These are phyloP conservation scores for Rhizoclosmatium sp. DNA, from an alignment of 192 early-diverging fungal genomes.

Conservation along the genomic window DNA sequence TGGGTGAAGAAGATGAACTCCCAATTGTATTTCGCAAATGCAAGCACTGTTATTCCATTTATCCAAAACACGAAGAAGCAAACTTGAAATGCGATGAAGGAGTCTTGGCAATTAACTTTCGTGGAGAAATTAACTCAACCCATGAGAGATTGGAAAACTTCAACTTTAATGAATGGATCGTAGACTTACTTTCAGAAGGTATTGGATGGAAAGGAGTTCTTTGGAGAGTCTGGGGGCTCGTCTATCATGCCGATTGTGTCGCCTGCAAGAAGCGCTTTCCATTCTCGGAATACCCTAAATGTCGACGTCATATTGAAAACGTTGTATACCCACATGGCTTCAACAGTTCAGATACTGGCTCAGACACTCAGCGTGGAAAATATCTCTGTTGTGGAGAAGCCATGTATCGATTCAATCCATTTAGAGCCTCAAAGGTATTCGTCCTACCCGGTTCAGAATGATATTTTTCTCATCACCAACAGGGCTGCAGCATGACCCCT, in stretches of 20 bases:
- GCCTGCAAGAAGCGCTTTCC: conserved; percentile 38
- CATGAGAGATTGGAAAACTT: conserved; percentile 42
- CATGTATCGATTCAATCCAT: conserved; percentile 42
- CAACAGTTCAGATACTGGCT: neutral
- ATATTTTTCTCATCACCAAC: neutral
- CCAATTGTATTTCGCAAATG: conserved; percentile 25
- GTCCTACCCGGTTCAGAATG: neutral
- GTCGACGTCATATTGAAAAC: conserved; percentile 31
- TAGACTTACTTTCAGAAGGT: conserved; percentile 22
- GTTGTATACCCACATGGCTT: conserved; percentile 18
- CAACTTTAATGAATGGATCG: conserved; percentile 51
- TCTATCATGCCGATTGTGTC: conserved; percentile 42
- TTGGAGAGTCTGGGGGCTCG: conserved; percentile 53
- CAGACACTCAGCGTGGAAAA: conserved; percentile 23
- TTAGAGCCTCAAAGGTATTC: conserved; percentile 32
- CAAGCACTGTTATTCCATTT: conserved; percentile 14
- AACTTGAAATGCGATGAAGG: conserved; percentile 9
- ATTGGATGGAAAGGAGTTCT: conserved; percentile 47
- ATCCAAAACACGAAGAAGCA: conserved; percentile 17
- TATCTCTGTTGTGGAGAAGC: conserved; percentile 44
- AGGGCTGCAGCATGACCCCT: conserved; percentile 16
- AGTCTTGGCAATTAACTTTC: neutral
- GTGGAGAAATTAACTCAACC: neutral
- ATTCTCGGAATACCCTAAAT: conserved; percentile 33
- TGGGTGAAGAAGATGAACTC: conserved; percentile 31